Evolutionary conservation across 2,329 filamentous ascomycete species (phyloP), one percentile per base, ranked within the genome.

Genomic region (Purpureocillium takamizusanense): DNA sequence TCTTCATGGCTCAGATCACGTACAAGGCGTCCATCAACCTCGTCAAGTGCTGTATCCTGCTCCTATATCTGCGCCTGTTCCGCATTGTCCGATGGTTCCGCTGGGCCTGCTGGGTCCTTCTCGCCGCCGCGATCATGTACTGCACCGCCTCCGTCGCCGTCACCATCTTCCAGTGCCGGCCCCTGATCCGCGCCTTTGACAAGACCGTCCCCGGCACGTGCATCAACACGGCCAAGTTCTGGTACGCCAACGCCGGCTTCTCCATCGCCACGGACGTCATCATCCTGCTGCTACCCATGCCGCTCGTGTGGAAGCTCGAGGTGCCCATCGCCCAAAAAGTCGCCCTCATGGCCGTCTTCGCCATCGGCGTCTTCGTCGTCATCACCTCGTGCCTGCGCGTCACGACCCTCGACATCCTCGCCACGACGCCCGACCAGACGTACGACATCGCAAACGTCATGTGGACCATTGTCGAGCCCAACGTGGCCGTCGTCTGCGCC

Each of bases 201-300:
- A 62, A 61, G 40, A 47, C 46, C 3, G 46, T 62, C 17, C 49
- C 54, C 0, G 68, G 66, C 2, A 55, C 48, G 2, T 72, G 67
- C 51, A 63, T 72, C 45, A 56, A 64, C 41, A 55, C 62, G 25
- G 59, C 59, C 7, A 54, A 52, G 2, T 65, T 67, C 44, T 72
- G 67, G 67, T 65, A 66, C 41, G 60, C 65, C 34, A 70, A 71
- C 44, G 66, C 61, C 2, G 56, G 59, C 2, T 62, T 66, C 44
- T 69, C 65, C 41, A 65, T 70, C 32, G 41, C 59, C 9, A 64
- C 63, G n/a, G 67, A 72, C 37, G 37, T 69, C 7, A 47, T 65
- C 31, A 62, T 72, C 28, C 51, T 71, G 16, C 39, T 60, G 14
- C 51, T 72, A 29, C 68, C 69, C 15, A 55, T 72, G 33, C 56